Evolutionary conservation across 495 filamentous ascomycete genomes (phyloP).

Genomic region (Trichoderma asperelloides): DNA sequence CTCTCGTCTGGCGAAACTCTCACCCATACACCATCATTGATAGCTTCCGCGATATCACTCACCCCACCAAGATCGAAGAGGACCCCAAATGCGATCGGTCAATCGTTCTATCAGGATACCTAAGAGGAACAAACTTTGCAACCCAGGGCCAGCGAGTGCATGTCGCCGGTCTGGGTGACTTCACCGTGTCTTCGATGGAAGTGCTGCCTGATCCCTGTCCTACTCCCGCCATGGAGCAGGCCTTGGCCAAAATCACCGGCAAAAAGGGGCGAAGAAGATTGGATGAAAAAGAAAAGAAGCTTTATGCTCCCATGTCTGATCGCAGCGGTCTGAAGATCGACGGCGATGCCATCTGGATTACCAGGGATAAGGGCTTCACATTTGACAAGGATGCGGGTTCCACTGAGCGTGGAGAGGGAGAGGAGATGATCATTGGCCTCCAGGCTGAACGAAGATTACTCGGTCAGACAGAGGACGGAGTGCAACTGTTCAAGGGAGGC

Average conservation of each 20-base stretch:
- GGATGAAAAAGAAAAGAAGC: slow-evolving; percentile 89
- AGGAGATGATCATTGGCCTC: slow-evolving; percentile 83
- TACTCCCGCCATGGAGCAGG: slow-evolving; percentile 83
- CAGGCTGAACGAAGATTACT: slow-evolving; percentile 74
- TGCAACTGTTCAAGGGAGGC: slow-evolving; percentile 75
- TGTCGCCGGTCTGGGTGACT: slow-evolving; percentile 89
- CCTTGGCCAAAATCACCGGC: slow-evolving; percentile 67
- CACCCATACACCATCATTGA: slow-evolving; percentile 92
- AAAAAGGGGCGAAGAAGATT: slow-evolving; percentile 67
- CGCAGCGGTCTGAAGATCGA: slow-evolving; percentile 75
- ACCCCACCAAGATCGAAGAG: slow-evolving; percentile 80
- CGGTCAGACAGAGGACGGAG: slow-evolving; percentile 70
- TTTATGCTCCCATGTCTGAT: slow-evolving; percentile 97
- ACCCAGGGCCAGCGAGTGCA: slow-evolving; percentile 80
- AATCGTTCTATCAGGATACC: slow-evolving; percentile 85
- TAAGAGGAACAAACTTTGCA: slow-evolving; percentile 92
- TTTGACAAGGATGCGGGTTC: slow-evolving; percentile 66
- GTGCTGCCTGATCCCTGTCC: slow-evolving; percentile 88
- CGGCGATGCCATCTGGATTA: slow-evolving; percentile 50
- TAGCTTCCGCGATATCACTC: slow-evolving; percentile 88
- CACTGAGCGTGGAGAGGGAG: slow-evolving; percentile 75
- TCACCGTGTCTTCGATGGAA: slow-evolving; percentile 76
- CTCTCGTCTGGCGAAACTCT: slow-evolving; percentile 90
- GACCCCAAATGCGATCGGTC: slow-evolving; percentile 83
- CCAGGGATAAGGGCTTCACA: slow-evolving; percentile 51